Base-by-base conservation (phyloP, 2,329 filamentous ascomycete species). In the Sphaerulina musiva region DNA sequence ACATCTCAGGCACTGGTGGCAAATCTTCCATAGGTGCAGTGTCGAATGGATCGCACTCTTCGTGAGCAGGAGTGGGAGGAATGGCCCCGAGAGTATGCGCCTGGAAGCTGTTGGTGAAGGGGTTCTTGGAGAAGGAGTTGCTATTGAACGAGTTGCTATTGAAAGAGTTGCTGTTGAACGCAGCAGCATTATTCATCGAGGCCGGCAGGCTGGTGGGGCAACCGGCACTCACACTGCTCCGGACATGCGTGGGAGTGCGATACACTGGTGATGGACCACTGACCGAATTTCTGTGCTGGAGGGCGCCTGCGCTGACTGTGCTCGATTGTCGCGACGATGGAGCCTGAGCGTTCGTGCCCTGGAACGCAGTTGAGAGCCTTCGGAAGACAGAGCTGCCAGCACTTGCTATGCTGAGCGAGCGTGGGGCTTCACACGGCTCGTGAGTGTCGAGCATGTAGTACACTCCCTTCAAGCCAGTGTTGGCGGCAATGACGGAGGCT, bases 391-490 rank as follows among this genome's bases (percentile, higher is more conserved):
- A 60, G 32, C 60, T 59, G 23, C 59, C 56, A 26, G 64, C 62
- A 14, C 60, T 64, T 3, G 66, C 63, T 39, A 68, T 60, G 48
- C 62, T 64, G 17, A 57, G 52, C 11, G 61, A 65, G 3, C 64
- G 62, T 29, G 62, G 45, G 4, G 57, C 47, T 12, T 51, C 57
- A 46, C 49, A 55, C 23, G 51, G 53, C 48, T 56, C 55, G 34
- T 54, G 60, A 4, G 62, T 51, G 48, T 68, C 70, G 70, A 76
- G 74, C 53, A 76, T 70, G 55, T 68, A 73, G 65, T 75, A 76
- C 53, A 76, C 70, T 10, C 74, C 73, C 41, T 72, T 72, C 2
- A 76, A 62, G 9, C 72, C 73, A 5, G 72, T 69, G 34, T 74
- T 69, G 34, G 72, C 68, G 7, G 69, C 66, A 36, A 72, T 68